Evolutionary conservation across 345 rosid genomes (phyloP).

Genomic region (Dovyalis caffra): DNA sequence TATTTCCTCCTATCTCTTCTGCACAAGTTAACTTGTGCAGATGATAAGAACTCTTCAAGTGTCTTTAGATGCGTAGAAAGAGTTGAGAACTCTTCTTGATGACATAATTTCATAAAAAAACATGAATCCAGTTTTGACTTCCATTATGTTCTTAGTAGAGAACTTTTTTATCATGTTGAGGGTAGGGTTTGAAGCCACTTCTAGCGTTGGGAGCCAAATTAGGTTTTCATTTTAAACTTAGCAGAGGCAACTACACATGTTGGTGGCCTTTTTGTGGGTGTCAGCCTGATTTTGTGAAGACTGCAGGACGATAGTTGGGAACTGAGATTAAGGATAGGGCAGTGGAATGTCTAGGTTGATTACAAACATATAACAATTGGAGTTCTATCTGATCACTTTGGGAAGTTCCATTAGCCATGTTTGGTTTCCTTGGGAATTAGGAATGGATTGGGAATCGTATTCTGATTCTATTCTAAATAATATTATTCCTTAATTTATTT

Average conservation of each 20-base stretch:
- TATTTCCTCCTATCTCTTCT: background rate
- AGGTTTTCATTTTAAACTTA: background rate
- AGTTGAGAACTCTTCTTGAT: background rate
- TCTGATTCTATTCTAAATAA: too few relatives aligned
- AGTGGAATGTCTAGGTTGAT: background rate
- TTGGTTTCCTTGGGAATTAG: too few relatives aligned
- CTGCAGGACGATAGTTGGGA: background rate
- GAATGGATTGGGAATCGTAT: too few relatives aligned
- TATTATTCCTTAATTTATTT: too few relatives aligned
- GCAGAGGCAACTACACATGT: background rate
- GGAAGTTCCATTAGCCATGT: background rate
- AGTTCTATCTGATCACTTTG: background rate
- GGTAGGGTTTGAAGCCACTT: background rate
- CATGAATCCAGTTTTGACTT: background rate
- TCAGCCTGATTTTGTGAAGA: background rate
- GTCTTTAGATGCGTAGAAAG: too few relatives aligned
- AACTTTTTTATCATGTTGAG: background rate
- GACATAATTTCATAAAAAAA: background rate
- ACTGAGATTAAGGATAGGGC: background rate
- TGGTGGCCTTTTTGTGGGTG: background rate
- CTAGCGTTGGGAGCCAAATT: background rate
- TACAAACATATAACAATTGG: background rate
- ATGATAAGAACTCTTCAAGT: too few relatives aligned
- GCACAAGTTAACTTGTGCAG: background rate
- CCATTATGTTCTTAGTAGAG: background rate